Base-by-base conservation (phyloP, 2,329 filamentous ascomycete genomes). In the Fusarium palustre region DNA sequence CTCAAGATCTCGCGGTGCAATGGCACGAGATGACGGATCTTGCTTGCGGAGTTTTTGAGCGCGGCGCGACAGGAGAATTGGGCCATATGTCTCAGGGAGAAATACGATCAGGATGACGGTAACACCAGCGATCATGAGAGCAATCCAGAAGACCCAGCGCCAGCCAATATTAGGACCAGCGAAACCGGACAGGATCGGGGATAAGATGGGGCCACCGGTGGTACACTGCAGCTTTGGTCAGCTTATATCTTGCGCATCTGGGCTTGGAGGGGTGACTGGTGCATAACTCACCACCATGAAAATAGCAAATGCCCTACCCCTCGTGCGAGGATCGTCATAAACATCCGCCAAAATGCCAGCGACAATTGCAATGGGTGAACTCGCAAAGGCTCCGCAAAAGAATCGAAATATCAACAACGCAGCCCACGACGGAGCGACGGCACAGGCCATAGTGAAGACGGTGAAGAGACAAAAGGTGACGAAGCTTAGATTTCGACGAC, bases 91-190 rank as follows among this genome's bases (percentile, higher is more conserved):
- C 76, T 91, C 89, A 18, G 88, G 90, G 59, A 93, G 83, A 64
- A 90, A 83, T n/a, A 88, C 59, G 16, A 92, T 79, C 2, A 88
- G 80, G 4, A 89, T 76, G 77, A 90, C 83, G 2, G 89, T 90
- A 1, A 79, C 78, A 28, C 86, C 90, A 3, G 91, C 91, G 56
- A 92, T 82, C 20, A 94, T 91, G 18, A 92, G 81, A 16, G 82
- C 90, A 25, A 93, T 84, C 86, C 90, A 92, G 74, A 92, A 92
- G 2, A 85, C 80, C 91, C 90, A 92, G 42, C 88, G 84, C 91
- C 90, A 92, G 28, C 85, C 86, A 28, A 91, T 84, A 2, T 82
- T 83, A 2, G 82, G 75, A 1, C 87, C 82, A 39, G 87, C 85
- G 77, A 86, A 92, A 12, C 90, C 90, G 1, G 87, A 88, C 24